These are phyloP conservation scores for Hyaloperonospora brassicae DNA, from an alignment of 352 stramenopile species.

Conservation along the genomic window DNA sequence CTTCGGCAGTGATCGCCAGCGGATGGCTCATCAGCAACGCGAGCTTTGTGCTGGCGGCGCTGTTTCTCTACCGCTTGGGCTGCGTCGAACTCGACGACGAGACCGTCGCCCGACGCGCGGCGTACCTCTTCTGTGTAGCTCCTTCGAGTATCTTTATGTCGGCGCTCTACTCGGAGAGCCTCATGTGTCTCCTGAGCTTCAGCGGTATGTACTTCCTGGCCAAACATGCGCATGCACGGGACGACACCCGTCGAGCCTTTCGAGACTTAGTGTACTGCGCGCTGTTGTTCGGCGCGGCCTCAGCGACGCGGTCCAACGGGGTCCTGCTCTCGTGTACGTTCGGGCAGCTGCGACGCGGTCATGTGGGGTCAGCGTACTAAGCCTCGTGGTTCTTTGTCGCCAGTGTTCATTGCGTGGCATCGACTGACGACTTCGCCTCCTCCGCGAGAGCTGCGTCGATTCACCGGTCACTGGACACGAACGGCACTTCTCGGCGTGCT, in stretches of 20 bases:
- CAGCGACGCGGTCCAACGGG: conserved; percentile 72
- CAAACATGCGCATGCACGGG: conserved; percentile 8
- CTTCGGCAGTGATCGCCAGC: conserved; percentile 26
- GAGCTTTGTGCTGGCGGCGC: conserved; percentile 59
- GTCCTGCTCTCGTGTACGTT: conserved; percentile 66
- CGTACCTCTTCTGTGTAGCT: conserved; percentile 68
- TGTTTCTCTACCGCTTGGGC: conserved; percentile 66
- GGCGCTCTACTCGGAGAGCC: conserved; percentile 71
- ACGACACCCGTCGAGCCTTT: conserved; percentile 13
- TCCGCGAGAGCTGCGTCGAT: conserved; percentile 21
- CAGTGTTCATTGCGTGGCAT: conserved; percentile 75
- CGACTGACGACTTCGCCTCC: conserved; percentile 48
- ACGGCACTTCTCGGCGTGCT: conserved; percentile 55
- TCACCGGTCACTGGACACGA: conserved; percentile 47
- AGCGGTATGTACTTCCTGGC: conserved; percentile 64
- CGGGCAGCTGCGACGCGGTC: neutral
- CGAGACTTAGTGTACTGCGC: conserved; percentile 34
- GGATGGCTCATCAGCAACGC: conserved; percentile 69
- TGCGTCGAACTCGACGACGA: conserved; percentile 49
- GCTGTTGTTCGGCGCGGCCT: conserved; percentile 53
- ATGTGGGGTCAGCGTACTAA: conserved; percentile 7
- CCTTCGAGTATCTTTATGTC: conserved; percentile 82
- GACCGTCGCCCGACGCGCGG: conserved; percentile 40
- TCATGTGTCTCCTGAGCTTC: conserved; percentile 79
- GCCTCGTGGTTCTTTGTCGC: neutral